Conservation (phyloP, 2,329 filamentous ascomycete species). For the Phaeosphaeria sp. region DNA sequence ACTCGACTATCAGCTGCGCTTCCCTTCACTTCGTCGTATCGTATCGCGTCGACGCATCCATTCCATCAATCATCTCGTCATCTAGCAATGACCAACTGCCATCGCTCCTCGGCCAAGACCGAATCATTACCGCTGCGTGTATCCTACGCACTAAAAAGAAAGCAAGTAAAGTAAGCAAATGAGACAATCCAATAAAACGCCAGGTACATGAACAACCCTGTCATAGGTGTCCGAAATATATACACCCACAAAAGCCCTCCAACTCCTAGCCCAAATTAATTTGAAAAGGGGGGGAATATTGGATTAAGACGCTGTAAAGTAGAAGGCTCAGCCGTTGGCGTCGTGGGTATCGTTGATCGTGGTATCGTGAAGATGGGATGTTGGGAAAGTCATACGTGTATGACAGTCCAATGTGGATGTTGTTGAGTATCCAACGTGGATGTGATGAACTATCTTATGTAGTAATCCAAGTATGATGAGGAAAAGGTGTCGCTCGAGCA, state of each 20-base stretch:
- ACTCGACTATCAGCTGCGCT: background rate
- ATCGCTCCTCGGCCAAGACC: background rate
- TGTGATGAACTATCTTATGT: slow-evolving; percentile 19
- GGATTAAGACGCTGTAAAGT: slow-evolving; percentile 30
- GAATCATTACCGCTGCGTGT: slow-evolving; percentile 21
- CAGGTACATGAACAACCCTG: slow-evolving; percentile 9
- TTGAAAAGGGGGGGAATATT: slow-evolving; percentile 15
- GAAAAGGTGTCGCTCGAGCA: slow-evolving; percentile 11
- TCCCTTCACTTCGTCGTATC: background rate
- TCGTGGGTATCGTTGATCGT: slow-evolving; percentile 49
- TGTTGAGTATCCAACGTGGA: slow-evolving; percentile 16
- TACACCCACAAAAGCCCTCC: slow-evolving; percentile 21
- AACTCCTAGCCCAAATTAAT: slow-evolving; percentile 24
- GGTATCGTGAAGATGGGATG: slow-evolving; percentile 35
- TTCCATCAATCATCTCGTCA: slow-evolving; percentile 11
- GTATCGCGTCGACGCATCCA: slow-evolving; percentile 7
- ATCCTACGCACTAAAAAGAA: slow-evolving; percentile 4
- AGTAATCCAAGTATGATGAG: too few relatives aligned
- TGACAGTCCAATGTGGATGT: background rate
- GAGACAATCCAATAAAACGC: background rate
- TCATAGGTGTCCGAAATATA: slow-evolving; percentile 13
- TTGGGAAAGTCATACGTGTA: background rate
- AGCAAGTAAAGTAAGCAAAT: slow-evolving; percentile 7
- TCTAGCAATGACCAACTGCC: slow-evolving; percentile 11
- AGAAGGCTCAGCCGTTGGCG: slow-evolving; percentile 34